A percentile compares a stretch with the other conserved stretches of the same genome.
Conservation (phyloP, 2,329 filamentous ascomycete species). For the Zymoseptoria pseudotritici region DNA sequence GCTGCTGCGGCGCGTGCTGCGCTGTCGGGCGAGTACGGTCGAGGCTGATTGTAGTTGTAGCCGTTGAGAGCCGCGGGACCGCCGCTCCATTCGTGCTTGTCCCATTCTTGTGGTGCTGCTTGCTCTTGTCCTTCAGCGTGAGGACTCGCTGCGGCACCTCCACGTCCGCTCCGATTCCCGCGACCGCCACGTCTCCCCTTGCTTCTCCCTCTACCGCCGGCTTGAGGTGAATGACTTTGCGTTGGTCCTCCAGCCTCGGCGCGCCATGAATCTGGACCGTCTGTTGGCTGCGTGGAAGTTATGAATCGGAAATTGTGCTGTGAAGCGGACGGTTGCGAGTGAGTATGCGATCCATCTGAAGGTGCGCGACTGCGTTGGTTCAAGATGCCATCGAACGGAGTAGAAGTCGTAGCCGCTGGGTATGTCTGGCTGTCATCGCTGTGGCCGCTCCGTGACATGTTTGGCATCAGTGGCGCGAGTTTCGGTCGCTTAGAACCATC, state of each 20-base stretch:
- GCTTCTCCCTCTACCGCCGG: slow-evolving; percentile 19
- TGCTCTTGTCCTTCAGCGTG: slow-evolving; percentile 22
- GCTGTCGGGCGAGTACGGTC: slow-evolving; percentile 11
- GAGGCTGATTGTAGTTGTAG: slow-evolving; percentile 16
- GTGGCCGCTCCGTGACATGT: slow-evolving; percentile 30
- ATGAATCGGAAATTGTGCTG: slow-evolving; percentile 28
- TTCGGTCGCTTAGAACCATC: slow-evolving; percentile 41
- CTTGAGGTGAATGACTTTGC: neutral
- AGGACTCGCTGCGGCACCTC: slow-evolving; percentile 26
- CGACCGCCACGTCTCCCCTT: slow-evolving; percentile 33
- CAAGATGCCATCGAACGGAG: slow-evolving; percentile 7
- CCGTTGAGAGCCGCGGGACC: slow-evolving; percentile 33
- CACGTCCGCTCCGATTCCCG: slow-evolving; percentile 30
- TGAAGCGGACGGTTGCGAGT: slow-evolving; percentile 17
- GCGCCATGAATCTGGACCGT: slow-evolving; percentile 27
- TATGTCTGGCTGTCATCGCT: slow-evolving; percentile 21
- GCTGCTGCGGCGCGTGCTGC: slow-evolving; percentile 2
- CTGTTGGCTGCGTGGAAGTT: slow-evolving; percentile 24
- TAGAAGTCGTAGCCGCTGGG: slow-evolving; percentile 6
- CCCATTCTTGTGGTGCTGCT: slow-evolving; percentile 35
- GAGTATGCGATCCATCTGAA: slow-evolving; percentile 24
- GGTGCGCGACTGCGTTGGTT: slow-evolving; percentile 27
- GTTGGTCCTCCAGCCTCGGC: slow-evolving; percentile 11
- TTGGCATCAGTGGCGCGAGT: slow-evolving; percentile 31
- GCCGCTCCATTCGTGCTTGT: slow-evolving; percentile 31